Conservation (phyloP, 352 stramenopile genomes). For the Globisporangium perplexum region DNA sequence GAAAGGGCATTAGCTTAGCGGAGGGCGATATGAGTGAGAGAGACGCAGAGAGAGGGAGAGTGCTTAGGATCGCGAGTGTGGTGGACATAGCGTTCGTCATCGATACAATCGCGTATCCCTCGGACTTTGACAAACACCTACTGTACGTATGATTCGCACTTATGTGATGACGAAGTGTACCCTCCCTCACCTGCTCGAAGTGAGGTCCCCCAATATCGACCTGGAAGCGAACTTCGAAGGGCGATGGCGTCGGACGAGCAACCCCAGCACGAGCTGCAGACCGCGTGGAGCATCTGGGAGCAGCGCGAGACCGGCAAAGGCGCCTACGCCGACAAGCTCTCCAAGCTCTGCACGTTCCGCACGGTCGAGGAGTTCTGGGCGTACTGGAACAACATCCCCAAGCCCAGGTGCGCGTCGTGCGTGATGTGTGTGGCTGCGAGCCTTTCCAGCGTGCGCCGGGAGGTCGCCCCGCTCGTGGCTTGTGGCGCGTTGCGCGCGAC, state of each 20-base stretch:
- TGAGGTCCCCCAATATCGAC: no score
- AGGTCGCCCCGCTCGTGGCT: not conserved
- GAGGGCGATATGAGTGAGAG: no score
- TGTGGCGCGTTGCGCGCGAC: no score
- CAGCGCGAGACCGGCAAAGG: constrained; percentile 71
- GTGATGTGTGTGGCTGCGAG: not conserved
- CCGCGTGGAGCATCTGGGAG: constrained; percentile 85
- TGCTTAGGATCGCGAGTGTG: no score
- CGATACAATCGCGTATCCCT: no score
- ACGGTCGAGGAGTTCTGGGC: constrained; percentile 89
- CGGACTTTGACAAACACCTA: no score
- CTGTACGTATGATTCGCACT: no score
- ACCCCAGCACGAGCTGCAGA: constrained; percentile 70
- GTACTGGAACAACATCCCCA: constrained; percentile 90
- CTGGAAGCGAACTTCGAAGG: no score
- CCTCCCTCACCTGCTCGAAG: no score
- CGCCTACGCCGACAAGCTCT: constrained; percentile 84
- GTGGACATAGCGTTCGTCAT: no score
- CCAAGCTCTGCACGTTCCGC: constrained; percentile 82
- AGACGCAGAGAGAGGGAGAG: no score
- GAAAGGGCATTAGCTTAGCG: not conserved
- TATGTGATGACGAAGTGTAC: no score
- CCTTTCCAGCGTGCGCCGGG: not conserved
- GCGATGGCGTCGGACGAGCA: constrained; percentile 46
- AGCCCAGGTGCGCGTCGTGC: constrained; percentile 47